Evolutionary conservation across 495 filamentous ascomycete species (phyloP), one percentile per base, ranked within the genome.

Genomic region (Saxophila tyrrhenica): DNA sequence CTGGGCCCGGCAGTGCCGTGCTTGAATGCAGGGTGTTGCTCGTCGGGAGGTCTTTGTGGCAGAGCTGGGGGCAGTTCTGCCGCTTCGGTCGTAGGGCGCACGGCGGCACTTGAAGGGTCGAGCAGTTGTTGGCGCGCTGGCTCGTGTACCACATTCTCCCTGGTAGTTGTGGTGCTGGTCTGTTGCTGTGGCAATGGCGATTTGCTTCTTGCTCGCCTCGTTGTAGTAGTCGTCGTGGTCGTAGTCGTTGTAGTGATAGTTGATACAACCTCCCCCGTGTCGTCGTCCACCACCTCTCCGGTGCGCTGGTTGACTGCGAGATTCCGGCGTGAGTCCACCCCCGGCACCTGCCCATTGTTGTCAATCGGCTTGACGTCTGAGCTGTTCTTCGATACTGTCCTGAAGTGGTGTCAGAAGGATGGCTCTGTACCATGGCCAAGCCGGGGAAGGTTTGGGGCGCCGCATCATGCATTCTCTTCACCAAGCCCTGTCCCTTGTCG

Each of bases 241-340:
- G 55, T 58, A 2, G 55, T 58, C 20, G 55, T 58, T 10, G 48
- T 50, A 1, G 55, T 58, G 16, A 53, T 25, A 1, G 55, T 58
- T 15, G 50, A 46, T 2, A 58, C 55, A 5, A 53, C 44, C 41
- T 58, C 49, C 2, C 55, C 55, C 13, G 55, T 58, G 29, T 58
- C 55, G 8, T 52, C 44, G 23, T 58, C 55, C 24, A 49, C 3
- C 15, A 58, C 50, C 5, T 58, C 50, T 3, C 55, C 55, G n/a
- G 55, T 58, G 25, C 21, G 24, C 55, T 52, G 20, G 44, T 58
- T 52, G 5, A 52, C 16, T 5, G 22, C 16, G 7, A 58, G 55
- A 41, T 49, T 13, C 22, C 51, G 55, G 50, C 16, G n/a, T 29
- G 13, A 21, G 38, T 39, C 20, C 3, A 58, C 55, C 11, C 55